Evolutionary conservation across 75 land plant genomes (phyloP).

Genomic region (Cupressus sempervirens): DNA sequence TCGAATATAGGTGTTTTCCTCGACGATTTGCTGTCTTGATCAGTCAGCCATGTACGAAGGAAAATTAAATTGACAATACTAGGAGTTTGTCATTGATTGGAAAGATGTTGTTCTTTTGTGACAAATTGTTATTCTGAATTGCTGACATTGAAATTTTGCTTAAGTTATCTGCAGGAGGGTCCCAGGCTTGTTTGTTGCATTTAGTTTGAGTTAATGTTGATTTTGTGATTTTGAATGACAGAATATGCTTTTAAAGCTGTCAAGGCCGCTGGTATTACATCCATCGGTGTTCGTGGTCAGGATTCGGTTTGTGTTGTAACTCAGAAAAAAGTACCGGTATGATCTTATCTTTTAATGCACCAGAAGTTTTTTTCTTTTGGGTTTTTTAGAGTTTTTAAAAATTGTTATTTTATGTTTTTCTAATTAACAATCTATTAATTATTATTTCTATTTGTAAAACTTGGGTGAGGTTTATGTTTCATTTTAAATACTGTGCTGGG

Average conservation of each 20-base stretch:
- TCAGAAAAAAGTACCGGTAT: slow-evolving; percentile 96
- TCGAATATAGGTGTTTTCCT: background rate
- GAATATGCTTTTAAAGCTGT: slow-evolving; percentile 99
- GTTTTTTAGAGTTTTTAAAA: background rate
- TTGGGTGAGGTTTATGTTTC: background rate
- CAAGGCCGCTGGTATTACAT: slow-evolving; percentile 82
- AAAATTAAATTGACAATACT: background rate
- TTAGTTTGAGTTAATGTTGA: background rate
- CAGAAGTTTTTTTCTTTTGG: background rate
- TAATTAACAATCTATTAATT: background rate
- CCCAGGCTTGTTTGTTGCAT: background rate
- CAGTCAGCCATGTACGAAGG: background rate
- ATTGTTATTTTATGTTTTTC: background rate
- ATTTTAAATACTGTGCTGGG: background rate
- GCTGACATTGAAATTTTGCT: background rate
- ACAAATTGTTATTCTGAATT: background rate
- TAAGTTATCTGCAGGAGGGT: background rate
- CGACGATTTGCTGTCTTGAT: background rate
- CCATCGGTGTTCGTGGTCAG: slow-evolving; percentile 91
- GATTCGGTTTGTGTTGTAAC: slow-evolving; percentile 95
- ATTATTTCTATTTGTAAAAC: background rate
- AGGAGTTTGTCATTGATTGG: background rate
- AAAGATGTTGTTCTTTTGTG: background rate
- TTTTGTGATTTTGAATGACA: slow-evolving; percentile 16
- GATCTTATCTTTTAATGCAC: slow-evolving; percentile 16